Evolutionary conservation across 176 grass and related monocot species (phyloP).

Genomic region (Carex parvula): DNA sequence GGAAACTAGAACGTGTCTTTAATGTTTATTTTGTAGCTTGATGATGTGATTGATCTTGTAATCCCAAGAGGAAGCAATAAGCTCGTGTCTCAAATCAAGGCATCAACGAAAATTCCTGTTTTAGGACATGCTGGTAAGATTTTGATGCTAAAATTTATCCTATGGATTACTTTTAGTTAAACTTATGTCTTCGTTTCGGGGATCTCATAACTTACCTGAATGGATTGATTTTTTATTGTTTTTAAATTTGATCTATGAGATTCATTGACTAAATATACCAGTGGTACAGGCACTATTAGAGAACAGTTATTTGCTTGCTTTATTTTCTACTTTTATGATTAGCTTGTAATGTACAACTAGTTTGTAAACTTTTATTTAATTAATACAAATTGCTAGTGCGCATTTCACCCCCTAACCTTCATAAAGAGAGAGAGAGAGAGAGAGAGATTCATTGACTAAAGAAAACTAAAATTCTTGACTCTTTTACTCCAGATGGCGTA

Average conservation of each 20-base stretch:
- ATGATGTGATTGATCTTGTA: conserved; percentile 98
- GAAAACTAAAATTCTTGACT: conserved; percentile 14
- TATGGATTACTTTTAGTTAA: background rate
- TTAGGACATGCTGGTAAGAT: conserved; percentile 87
- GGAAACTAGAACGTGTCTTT: background rate
- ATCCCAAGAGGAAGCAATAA: conserved; percentile 99
- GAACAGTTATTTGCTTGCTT: too few species aligned
- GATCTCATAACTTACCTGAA: background rate
- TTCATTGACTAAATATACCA: background rate
- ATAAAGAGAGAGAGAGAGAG: too few species aligned
- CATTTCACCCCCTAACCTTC: too few species aligned
- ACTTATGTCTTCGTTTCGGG: background rate
- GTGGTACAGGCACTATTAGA: too few species aligned
- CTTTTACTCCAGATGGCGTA: conserved; percentile 62
- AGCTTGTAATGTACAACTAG: too few species aligned
- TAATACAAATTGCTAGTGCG: too few species aligned
- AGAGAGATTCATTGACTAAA: background rate
- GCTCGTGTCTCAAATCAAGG: conserved; percentile 90
- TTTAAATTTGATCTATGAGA: background rate
- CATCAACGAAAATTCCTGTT: conserved; percentile 94
- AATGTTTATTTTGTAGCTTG: conserved; percentile 52
- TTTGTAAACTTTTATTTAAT: too few species aligned
- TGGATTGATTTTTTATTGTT: background rate
- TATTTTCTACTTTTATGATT: too few species aligned
- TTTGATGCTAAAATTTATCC: background rate